A percentile compares a stretch with the other conserved stretches of the same genome.
These are phyloP conservation scores for Tillandsia fasciculata DNA, from an alignment of 176 grass and related monocot species.

Conservation along the genomic window DNA sequence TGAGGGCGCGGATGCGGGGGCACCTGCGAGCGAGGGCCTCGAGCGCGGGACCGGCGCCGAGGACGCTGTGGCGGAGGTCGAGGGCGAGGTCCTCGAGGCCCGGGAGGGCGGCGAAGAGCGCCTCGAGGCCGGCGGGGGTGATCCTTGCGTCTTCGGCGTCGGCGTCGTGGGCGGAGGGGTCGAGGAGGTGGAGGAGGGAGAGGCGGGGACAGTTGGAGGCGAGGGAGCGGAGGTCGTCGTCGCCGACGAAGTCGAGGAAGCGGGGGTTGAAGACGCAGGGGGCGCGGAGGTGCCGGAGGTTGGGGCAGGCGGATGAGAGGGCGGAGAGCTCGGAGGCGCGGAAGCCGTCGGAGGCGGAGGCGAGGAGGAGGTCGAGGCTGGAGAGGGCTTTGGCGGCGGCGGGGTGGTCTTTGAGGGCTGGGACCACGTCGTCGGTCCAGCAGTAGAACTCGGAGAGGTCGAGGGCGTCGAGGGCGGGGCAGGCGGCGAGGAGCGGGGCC, in stretches of 20 bases:
- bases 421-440: constrained; percentile 84
- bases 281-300: constrained; percentile 41
- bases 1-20: constrained; percentile 46
- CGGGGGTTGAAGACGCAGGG: constrained; percentile 83
- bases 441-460: constrained; percentile 96
- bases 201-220: constrained; percentile 50
- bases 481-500: constrained; percentile 42
- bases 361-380: constrained; percentile 68
- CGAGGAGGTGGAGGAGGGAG: constrained; percentile 49
- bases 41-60: constrained; percentile 44
- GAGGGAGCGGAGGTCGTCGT: constrained; percentile 42
- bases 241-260: constrained; percentile 53
- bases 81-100: constrained; percentile 55
- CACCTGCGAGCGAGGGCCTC: constrained; percentile 51
- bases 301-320: constrained; percentile 54
- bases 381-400: constrained; percentile 34
- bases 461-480: constrained; percentile 32
- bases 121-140: constrained; percentile 42
- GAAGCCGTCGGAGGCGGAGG: constrained; percentile 72
- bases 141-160: constrained; percentile 44
- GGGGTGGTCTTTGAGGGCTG: constrained; percentile 38
- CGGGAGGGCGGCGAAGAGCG: constrained; percentile 56
- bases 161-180: constrained; percentile 40
- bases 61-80: constrained; percentile 68
- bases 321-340: constrained; percentile 44